Conservation (phyloP, 257 asterid species). For the Apocynum venetum region DNA sequence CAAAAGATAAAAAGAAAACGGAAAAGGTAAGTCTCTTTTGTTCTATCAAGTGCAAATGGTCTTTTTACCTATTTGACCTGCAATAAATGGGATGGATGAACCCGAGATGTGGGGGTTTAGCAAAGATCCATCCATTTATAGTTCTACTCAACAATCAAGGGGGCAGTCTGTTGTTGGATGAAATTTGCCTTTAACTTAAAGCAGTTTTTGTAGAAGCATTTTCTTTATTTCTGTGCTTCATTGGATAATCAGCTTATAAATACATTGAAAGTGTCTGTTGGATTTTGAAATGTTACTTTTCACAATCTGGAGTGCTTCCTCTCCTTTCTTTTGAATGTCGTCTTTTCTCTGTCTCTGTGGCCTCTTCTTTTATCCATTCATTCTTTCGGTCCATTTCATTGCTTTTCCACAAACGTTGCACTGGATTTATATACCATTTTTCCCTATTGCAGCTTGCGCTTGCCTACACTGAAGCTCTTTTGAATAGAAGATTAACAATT, state of each 20-base stretch:
- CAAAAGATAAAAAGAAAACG: too few species aligned
- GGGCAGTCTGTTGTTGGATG: too few species aligned
- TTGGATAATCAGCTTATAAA: neutral
- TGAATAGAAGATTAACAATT: constrained; percentile 51
- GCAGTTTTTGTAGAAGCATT: too few species aligned
- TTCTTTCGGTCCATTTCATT: neutral
- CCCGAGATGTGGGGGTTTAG: too few species aligned
- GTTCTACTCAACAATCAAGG: too few species aligned
- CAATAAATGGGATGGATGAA: too few species aligned
- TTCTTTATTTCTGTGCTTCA: neutral
- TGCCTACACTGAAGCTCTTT: constrained; percentile 74
- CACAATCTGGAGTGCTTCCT: neutral
- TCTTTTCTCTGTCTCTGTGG: neutral
- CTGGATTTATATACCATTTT: neutral
- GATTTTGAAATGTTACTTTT: neutral
- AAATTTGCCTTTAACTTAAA: neutral
- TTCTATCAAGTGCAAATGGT: too few species aligned
- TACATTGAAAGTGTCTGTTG: neutral
- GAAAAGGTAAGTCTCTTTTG: too few species aligned
- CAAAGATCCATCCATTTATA: too few species aligned
- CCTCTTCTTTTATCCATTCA: neutral
- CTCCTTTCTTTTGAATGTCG: neutral
- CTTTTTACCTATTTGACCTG: too few species aligned
- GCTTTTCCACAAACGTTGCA: neutral
- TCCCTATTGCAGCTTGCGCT: constrained; percentile 57